Evolutionary conservation across 257 asterid species (phyloP).

Genomic region (Salvia hispanica): DNA sequence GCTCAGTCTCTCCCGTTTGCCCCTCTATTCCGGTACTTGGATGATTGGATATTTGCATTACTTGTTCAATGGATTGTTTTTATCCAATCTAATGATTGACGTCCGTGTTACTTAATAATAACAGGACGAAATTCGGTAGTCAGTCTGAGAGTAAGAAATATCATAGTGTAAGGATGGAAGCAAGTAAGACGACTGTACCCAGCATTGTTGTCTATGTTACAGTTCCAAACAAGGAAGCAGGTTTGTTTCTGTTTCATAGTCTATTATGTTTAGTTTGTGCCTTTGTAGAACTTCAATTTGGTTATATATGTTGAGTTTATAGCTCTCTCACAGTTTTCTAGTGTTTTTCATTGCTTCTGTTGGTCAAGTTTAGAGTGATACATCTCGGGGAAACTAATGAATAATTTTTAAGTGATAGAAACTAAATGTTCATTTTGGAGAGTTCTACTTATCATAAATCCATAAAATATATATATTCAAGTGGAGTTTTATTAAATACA

Average conservation of each 20-base stretch:
- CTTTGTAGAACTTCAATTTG: not conserved
- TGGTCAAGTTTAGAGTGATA: constrained; percentile 4
- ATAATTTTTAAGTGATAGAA: constrained; percentile 16
- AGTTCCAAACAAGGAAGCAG: constrained; percentile 89
- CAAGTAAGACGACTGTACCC: constrained; percentile 66
- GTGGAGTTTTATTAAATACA: not conserved
- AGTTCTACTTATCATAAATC: not conserved
- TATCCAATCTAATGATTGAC: constrained; percentile 20
- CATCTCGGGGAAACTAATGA: not conserved
- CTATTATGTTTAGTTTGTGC: not conserved
- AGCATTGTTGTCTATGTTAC: too few species aligned
- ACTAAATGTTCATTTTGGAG: not conserved
- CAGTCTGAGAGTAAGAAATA: constrained; percentile 41
- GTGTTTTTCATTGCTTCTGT: constrained; percentile 8
- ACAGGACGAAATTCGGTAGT: constrained; percentile 48
- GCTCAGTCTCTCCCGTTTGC: constrained; percentile 54
- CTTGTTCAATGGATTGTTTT: constrained; percentile 14
- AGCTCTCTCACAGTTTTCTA: constrained; percentile 1
- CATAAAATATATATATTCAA: not conserved
- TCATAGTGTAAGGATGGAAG: constrained; percentile 66
- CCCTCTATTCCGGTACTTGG: constrained; percentile 51
- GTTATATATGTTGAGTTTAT: constrained; percentile 1
- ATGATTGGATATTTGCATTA: not conserved
- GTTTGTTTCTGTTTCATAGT: constrained; percentile 39
- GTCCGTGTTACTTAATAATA: constrained; percentile 21